A percentile compares a stretch with the other conserved stretches of the same genome.
phyloP scores from a whole-genome alignment of 768 basidiomycete genomes.

The Saitozyma podzolica region DNA sequence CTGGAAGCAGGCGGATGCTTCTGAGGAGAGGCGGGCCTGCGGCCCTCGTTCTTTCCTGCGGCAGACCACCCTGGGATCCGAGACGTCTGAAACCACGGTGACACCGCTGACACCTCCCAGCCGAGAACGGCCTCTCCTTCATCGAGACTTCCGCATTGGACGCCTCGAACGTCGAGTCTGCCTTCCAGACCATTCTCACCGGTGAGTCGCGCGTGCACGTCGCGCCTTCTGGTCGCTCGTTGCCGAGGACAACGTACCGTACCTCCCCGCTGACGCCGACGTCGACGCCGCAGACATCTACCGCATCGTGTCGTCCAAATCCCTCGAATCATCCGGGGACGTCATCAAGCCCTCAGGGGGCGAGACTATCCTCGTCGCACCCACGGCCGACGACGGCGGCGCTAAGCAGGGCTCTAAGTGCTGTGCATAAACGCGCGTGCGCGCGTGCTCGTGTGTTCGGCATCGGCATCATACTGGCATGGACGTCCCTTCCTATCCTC shows the following conservation, averaged over 20 bases:
- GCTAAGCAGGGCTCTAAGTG: conserved; percentile 53
- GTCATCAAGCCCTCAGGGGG: conserved; percentile 72
- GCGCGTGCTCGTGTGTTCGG: no score
- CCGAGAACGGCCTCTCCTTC: conserved; percentile 88
- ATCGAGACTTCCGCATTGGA: conserved; percentile 99
- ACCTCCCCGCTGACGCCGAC: neutral
- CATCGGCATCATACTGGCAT: no score
- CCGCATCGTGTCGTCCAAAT: conserved; percentile 93
- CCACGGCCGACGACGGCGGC: conserved; percentile 58
- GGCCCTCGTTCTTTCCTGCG: no score
- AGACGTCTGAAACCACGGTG: neutral
- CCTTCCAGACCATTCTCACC: conserved; percentile 94
- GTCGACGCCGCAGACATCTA: conserved; percentile 73
- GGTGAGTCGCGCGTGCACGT: conserved; percentile 59
- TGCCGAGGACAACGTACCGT: no score
- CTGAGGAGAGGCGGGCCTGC: no score
- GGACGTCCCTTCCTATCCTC: no score
- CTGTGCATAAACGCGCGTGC: conserved; percentile 30
- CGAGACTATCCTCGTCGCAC: conserved; percentile 80
- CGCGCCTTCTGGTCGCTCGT: no score
- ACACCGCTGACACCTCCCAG: conserved; percentile 52
- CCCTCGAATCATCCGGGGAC: conserved; percentile 78
- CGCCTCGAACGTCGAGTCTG: conserved; percentile 95
- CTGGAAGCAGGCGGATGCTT: no score
- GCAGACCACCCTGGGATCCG: no score